These are phyloP conservation scores for Torulaspora maleeae DNA, from an alignment of 805 yeast species.

Conservation along the genomic window DNA sequence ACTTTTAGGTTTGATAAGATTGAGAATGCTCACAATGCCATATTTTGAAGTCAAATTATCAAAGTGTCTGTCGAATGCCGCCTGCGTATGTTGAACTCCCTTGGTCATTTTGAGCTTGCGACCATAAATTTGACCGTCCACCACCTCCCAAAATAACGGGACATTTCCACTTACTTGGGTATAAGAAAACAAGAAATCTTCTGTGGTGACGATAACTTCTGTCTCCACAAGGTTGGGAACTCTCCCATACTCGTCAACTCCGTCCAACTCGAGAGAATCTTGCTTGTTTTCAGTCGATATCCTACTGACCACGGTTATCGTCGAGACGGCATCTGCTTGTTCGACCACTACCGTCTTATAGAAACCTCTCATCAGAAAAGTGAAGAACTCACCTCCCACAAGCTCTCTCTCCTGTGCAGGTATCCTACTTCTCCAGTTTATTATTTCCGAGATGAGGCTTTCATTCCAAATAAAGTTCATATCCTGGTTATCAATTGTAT, in stretches of 20 bases:
- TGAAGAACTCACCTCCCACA: slow-evolving; percentile 66
- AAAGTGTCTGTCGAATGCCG: slow-evolving; percentile 80
- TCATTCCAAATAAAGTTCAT: slow-evolving; percentile 87
- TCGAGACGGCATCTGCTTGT: slow-evolving; percentile 22
- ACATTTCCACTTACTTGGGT: slow-evolving; percentile 87
- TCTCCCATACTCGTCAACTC: slow-evolving; percentile 87
- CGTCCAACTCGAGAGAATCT: slow-evolving; percentile 78
- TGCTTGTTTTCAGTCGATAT: slow-evolving; percentile 89
- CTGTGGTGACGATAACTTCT: slow-evolving; percentile 63
- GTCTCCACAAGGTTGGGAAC: slow-evolving; percentile 91
- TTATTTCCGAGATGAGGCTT: slow-evolving; percentile 73
- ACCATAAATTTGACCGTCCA: slow-evolving; percentile 56
- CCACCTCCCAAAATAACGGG: slow-evolving; percentile 94
- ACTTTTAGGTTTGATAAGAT: slow-evolving; percentile 62
- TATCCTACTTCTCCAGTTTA: slow-evolving; percentile 64
- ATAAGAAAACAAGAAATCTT: slow-evolving; percentile 57
- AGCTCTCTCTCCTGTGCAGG: slow-evolving; percentile 55
- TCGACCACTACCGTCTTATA: slow-evolving; percentile 55
- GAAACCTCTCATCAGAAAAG: slow-evolving; percentile 87
- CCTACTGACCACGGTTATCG: slow-evolving; percentile 76
- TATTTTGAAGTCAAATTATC: slow-evolving; percentile 63
- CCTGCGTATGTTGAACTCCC: slow-evolving; percentile 77
- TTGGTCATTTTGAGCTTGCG: slow-evolving; percentile 79
- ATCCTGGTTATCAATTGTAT: slow-evolving; percentile 51
- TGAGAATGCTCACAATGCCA: slow-evolving; percentile 80